Evolutionary conservation across 2,329 filamentous ascomycete genomes (phyloP).

Genomic region (Colletotrichum gigasporum): DNA sequence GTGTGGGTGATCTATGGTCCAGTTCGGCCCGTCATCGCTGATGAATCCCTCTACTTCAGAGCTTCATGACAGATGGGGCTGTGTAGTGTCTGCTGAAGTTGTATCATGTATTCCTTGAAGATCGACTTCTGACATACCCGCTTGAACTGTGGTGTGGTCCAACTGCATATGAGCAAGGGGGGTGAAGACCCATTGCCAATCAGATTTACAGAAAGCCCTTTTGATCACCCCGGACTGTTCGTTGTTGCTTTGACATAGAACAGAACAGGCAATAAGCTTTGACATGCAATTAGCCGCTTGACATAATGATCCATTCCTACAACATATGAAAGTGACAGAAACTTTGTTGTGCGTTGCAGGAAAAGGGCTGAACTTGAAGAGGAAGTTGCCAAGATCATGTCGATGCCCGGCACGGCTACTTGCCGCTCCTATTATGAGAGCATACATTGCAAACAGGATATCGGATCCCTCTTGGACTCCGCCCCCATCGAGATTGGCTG

Average conservation of each 20-base stretch:
- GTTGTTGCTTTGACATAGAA: conserved; percentile 21
- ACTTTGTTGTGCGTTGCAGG: not conserved
- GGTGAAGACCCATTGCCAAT: too few species aligned
- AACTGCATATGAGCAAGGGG: too few species aligned
- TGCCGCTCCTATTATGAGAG: not conserved
- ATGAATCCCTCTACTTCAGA: too few species aligned
- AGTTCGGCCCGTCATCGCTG: too few species aligned
- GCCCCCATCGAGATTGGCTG: not conserved
- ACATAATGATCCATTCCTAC: not conserved
- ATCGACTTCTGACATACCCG: too few species aligned
- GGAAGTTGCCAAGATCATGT: too few species aligned
- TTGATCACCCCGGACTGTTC: not conserved
- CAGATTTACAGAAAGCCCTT: not conserved
- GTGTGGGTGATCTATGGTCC: too few species aligned
- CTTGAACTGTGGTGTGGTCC: too few species aligned
- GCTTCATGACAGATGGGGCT: too few species aligned
- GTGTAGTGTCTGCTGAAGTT: too few species aligned
- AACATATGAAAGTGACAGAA: not conserved
- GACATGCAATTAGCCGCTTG: conserved; percentile 12
- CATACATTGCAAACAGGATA: not conserved
- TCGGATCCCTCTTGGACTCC: not conserved
- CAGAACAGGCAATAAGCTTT: conserved; percentile 7
- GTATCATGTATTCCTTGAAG: too few species aligned
- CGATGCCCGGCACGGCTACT: not conserved
- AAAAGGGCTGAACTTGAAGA: conserved; percentile 14